Base-by-base conservation (phyloP, 1,139 yeast species). In the Yamadazyma blattariae region DNA sequence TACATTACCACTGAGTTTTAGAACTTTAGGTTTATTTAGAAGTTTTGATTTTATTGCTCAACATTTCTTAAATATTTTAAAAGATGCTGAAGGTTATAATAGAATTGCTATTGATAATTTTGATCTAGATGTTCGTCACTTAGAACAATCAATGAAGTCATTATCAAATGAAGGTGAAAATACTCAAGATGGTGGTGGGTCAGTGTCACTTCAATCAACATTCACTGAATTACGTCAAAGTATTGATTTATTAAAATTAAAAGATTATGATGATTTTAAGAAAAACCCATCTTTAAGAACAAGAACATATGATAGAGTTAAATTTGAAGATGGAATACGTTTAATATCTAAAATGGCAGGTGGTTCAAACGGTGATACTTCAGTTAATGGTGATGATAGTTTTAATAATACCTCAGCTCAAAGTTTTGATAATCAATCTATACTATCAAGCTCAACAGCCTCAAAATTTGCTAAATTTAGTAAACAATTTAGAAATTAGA, bases 1-100 rank as follows among this genome's bases (percentile, higher is more conserved):
- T 14, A 86, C 84, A 43, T 69, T 92, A 28, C 97, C 97, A 0
- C 74, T 73, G 34, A 75, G 86, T 9, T 81, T 92, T 40, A 77
- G 88, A 47, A 81, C 94, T 3, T 65, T 90, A 44, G 78, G 95
- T 22, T 74, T 90, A 44, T 80, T 89, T 49, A 77, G 95, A 54
- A 89, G 92, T 25, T 87, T 87, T 56, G 97, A 90, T 61, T 82
- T 84, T 45, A 74, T 92, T 40, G 82, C 95, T 0, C 77, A 82
- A 29, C 78, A 82, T 43, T 77, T 92, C 53, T 66, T 85, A 43
- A 71, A 71, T 34, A 67, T 82, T 13, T 67, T 90, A 42, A 66
- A 79, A 32, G 65, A 69, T 32, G 79, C 79, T 3, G 56, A 48
- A 1, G 45, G 46, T 62, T 67, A 56, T 47, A 70, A 70, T 49